A percentile compares a stretch with the other conserved stretches of the same genome.
These are phyloP conservation scores for Termitomyces sp. DNA, from an alignment of 1,284 basidiomycete genomes.

Conservation along the genomic window DNA sequence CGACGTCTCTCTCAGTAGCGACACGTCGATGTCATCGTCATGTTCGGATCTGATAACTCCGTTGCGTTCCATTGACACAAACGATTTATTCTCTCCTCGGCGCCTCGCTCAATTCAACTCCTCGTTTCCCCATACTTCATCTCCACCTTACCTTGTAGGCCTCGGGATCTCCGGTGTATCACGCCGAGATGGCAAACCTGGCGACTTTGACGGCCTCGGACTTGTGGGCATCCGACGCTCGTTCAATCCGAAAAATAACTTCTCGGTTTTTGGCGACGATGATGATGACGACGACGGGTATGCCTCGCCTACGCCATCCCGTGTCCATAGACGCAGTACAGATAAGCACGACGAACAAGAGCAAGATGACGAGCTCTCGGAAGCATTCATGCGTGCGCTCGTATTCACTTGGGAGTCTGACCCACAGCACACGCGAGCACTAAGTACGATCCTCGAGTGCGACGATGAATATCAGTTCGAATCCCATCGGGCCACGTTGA, in stretches of 20 bases:
- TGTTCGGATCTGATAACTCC: slow-evolving; percentile 4
- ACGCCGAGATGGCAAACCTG: slow-evolving; percentile 12
- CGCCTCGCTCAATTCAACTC: background rate
- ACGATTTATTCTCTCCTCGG: slow-evolving; percentile 9
- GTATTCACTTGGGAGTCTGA: slow-evolving; percentile 11
- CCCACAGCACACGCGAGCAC: slow-evolving; percentile 3
- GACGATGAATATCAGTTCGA: slow-evolving; percentile 7
- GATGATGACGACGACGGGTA: slow-evolving; percentile 9
- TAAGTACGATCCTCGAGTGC: slow-evolving; percentile 11
- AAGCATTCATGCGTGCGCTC: slow-evolving; percentile 11
- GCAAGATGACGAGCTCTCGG: slow-evolving; percentile 1
- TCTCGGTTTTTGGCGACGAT: background rate
- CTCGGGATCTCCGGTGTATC: slow-evolving; percentile 12
- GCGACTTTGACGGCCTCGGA: slow-evolving; percentile 9
- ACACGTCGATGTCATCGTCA: slow-evolving; percentile 8
- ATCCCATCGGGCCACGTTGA: background rate
- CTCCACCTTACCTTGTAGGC: slow-evolving; percentile 6
- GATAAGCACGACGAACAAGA: background rate
- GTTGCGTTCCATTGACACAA: background rate
- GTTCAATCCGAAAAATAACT: background rate
- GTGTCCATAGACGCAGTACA: background rate
- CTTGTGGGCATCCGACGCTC: slow-evolving; percentile 12
- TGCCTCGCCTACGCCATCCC: slow-evolving; percentile 5
- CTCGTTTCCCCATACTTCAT: background rate
- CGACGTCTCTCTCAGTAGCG: slow-evolving; percentile 9